Evolutionary conservation across 345 rosid species (phyloP).

Genomic region (Geranium rotundifolium): DNA sequence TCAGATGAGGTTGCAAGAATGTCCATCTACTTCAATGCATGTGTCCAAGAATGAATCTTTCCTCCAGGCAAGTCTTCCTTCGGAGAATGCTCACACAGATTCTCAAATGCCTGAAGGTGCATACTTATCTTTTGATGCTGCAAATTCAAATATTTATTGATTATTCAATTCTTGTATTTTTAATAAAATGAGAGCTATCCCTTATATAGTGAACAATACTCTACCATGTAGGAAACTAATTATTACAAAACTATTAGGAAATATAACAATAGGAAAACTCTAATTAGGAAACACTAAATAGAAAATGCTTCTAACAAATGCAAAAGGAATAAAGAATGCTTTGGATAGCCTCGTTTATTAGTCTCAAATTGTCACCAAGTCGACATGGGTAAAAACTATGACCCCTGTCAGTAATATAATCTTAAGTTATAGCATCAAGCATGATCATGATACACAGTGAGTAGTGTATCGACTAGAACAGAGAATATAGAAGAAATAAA

Average conservation of each 20-base stretch:
- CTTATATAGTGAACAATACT: too few species aligned
- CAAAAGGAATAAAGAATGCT: background rate
- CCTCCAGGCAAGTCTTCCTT: background rate
- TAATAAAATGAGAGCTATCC: too few species aligned
- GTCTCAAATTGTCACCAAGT: background rate
- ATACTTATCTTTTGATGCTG: background rate
- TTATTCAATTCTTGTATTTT: too few species aligned
- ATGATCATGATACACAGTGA: too few species aligned
- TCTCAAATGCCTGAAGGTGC: background rate
- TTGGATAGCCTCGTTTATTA: background rate
- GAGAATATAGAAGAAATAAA: too few species aligned
- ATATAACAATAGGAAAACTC: too few species aligned
- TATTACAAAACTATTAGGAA: too few species aligned
- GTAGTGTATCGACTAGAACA: too few species aligned
- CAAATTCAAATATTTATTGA: too few species aligned
- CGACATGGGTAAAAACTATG: background rate
- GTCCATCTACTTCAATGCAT: background rate
- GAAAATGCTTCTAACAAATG: too few species aligned
- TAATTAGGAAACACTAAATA: too few species aligned
- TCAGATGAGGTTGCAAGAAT: background rate
- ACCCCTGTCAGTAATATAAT: background rate
- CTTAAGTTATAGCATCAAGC: background rate
- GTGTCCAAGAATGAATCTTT: background rate
- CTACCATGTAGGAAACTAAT: too few species aligned
- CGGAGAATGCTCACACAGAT: background rate